Conservation (phyloP, 1,284 basidiomycete species). For the Sanghuangporus sanghuang region DNA sequence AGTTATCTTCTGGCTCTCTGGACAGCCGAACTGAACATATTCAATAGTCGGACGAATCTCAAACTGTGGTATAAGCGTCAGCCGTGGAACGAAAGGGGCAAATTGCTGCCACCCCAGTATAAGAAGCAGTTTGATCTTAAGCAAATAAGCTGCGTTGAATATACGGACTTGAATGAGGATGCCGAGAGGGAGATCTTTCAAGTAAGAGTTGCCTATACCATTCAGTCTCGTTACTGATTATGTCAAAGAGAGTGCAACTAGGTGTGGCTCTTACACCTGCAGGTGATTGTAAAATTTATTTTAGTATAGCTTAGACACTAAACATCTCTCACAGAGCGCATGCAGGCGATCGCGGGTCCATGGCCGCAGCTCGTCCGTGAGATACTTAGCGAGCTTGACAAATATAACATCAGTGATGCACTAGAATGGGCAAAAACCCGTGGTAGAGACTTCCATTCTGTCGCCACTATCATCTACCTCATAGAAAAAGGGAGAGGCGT, state of each 20-base stretch:
- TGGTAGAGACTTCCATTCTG: slow-evolving; percentile 64
- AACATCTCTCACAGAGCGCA: slow-evolving; percentile 46
- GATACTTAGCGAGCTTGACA: slow-evolving; percentile 33
- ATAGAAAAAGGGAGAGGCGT: slow-evolving; percentile 45
- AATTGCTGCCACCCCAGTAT: slow-evolving; percentile 11
- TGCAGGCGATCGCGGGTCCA: slow-evolving; percentile 63
- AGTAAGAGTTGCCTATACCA: not conserved
- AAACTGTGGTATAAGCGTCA: slow-evolving; percentile 16
- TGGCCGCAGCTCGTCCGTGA: slow-evolving; percentile 52
- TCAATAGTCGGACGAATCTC: slow-evolving; percentile 13
- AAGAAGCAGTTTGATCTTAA: slow-evolving; percentile 42
- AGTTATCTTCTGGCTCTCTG: not conserved
- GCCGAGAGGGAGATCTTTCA: slow-evolving; percentile 76
- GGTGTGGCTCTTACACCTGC: slow-evolving; percentile 64
- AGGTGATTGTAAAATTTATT: slow-evolving; percentile 34
- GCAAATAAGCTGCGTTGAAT: slow-evolving; percentile 64
- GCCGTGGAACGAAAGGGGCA: not conserved
- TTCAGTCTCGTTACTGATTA: not conserved
- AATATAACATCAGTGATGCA: slow-evolving; percentile 30
- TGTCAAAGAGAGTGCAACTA: slow-evolving; percentile 52
- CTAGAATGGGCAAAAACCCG: slow-evolving; percentile 58
- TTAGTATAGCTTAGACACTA: not conserved
- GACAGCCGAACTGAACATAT: not conserved
- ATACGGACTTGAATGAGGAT: slow-evolving; percentile 50
- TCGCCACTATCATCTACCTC: slow-evolving; percentile 60